Evolutionary conservation across 495 filamentous ascomycete genomes (phyloP), one percentile per base, ranked within the genome.

Genomic region (Xylona heveae): DNA sequence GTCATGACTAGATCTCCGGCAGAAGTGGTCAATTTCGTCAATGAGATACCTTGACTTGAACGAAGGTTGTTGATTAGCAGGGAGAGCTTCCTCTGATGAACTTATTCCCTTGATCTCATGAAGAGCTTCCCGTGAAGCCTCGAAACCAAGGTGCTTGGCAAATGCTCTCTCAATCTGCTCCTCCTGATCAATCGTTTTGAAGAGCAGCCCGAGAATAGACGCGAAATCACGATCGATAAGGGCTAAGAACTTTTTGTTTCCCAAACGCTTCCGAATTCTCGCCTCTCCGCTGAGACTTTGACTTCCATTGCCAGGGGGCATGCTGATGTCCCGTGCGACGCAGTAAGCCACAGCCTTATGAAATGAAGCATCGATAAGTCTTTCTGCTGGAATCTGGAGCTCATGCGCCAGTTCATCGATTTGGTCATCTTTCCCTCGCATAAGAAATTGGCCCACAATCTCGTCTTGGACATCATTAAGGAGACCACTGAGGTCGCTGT

Each of bases 321-420:
- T 52, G 43, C 64, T 64, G 38, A 82, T 71, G 46, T 91, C 82
- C 42, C 74, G 65, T 3, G 78, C 74, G 32, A 91, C 68, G 35
- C 74, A 69, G 51, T 95, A 95, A 15, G 82, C 81, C 26, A 80
- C 62, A 8, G 75, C 66, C 50, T 78, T 85, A 26, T 71, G 63
- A 42, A 95, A 93, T 15, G 68, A 74, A n/a, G 49, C 51, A 20
- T 58, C 50, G 20, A 90, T 40, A 14, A 90, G 52, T 9, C 76
- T 57, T 15, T 53, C 45, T 12, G 62, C 56, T 3, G 63, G 51
- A 19, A 60, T 44, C 2, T 62, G 60, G 23, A 91, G 52, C 14
- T 56, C 51, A 9, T 44, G 43, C 10, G 71, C 68, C 12, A 93
- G 47, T 14, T 66, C 56, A 18, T 53, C 45, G 5, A 68, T 56